Evolutionary conservation across 1,284 basidiomycete genomes (phyloP).

Genomic region (Leccinum solheimii): DNA sequence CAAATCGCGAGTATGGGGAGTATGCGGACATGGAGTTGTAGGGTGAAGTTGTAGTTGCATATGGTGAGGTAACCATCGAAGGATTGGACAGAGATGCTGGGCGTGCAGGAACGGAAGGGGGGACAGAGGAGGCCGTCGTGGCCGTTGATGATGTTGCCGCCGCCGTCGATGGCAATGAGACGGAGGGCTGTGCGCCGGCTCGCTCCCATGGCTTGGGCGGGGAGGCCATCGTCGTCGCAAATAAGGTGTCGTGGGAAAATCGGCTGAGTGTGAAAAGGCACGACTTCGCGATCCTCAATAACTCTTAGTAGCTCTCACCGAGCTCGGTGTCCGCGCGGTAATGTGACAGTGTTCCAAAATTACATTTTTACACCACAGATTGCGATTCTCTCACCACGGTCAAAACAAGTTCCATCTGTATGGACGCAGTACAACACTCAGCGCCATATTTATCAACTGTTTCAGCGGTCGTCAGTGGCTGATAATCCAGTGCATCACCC

Average conservation of each 20-base stretch:
- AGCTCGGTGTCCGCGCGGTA: no score
- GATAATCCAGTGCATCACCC: no score
- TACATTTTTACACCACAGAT: not conserved
- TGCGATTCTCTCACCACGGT: not conserved
- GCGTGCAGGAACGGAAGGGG: conserved; percentile 39
- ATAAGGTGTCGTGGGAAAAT: conserved; percentile 19
- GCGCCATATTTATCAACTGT: no score
- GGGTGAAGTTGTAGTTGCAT: conserved; percentile 30
- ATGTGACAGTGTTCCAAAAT: not conserved
- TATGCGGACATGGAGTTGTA: conserved; percentile 31
- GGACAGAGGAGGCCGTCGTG: conserved; percentile 16
- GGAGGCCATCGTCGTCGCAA: conserved; percentile 55
- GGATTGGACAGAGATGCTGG: conserved; percentile 41
- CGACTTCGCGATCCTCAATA: not conserved
- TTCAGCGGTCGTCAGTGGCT: no score
- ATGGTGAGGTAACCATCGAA: conserved; percentile 33
- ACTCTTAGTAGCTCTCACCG: no score
- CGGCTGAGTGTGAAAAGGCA: not conserved
- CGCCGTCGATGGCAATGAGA: conserved; percentile 27
- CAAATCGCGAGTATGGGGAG: conserved; percentile 50
- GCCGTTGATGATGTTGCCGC: conserved; percentile 21
- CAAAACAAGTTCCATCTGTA: no score
- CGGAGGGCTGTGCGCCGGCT: conserved; percentile 41
- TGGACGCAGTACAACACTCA: no score
- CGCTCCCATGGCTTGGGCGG: conserved; percentile 88